phyloP scores from a whole-genome alignment of 2,329 filamentous ascomycete genomes.

The Fusarium subglutinans region DNA sequence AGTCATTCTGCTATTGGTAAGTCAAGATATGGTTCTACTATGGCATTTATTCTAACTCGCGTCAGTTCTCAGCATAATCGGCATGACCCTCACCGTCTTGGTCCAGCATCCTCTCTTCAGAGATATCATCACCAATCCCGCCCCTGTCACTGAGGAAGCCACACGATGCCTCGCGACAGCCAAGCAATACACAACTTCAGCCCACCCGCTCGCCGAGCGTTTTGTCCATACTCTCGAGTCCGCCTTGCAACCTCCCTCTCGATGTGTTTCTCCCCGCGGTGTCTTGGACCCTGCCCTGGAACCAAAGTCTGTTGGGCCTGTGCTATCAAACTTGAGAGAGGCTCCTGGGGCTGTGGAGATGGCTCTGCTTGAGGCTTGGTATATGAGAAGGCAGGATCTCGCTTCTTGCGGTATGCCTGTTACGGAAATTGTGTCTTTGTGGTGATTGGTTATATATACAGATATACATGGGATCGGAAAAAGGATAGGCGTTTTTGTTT shows the following conservation, averaged over 20 bases:
- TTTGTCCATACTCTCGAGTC: constrained; percentile 32
- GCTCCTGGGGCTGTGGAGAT: constrained; percentile 25
- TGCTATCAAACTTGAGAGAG: constrained; percentile 15
- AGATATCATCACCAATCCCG: constrained; percentile 29
- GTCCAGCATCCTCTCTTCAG: constrained; percentile 35
- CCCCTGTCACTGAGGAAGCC: constrained; percentile 29
- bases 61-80: constrained; percentile 34
- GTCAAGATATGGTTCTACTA: background rate
- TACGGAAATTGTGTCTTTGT: constrained; percentile 34
- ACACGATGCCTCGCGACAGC: constrained; percentile 36
- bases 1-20: constrained; percentile 36
- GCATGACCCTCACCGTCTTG: constrained; percentile 39
- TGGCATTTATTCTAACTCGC: background rate
- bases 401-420: constrained; percentile 15
- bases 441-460: constrained; percentile 16
- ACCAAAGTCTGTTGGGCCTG: constrained; percentile 4
- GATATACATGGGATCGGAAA: background rate
- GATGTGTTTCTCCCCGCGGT: constrained; percentile 12
- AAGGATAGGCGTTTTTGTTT: constrained; percentile 7
- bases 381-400: constrained; percentile 21
- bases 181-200: constrained; percentile 26
- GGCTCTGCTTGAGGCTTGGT: constrained; percentile 38
- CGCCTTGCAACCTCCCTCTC: constrained; percentile 26
- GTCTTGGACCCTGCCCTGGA: constrained; percentile 36
- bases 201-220: constrained; percentile 20